These are phyloP conservation scores for Emergomyces orientalis DNA, from an alignment of 2,329 filamentous ascomycete species.

Conservation along the genomic window DNA sequence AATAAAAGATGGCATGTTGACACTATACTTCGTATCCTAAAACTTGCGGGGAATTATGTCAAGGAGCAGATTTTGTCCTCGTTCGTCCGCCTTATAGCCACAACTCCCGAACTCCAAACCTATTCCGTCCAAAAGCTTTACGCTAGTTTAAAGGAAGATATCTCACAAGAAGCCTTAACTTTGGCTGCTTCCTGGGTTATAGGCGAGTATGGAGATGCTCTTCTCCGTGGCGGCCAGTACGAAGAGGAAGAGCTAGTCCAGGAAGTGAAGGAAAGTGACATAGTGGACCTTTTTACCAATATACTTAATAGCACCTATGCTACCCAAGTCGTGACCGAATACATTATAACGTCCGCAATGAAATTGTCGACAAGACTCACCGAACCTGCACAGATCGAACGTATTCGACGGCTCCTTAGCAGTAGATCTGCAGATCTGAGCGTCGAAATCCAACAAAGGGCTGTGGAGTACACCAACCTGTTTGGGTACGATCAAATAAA, in stretches of 20 bases:
- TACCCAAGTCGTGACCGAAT: constrained; percentile 83
- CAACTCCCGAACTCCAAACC: constrained; percentile 85
- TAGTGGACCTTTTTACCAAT: constrained; percentile 83
- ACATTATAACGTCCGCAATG: constrained; percentile 89
- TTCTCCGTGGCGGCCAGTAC: constrained; percentile 82
- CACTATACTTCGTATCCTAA: constrained; percentile 89
- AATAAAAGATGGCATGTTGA: constrained; percentile 99
- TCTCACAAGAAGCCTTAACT: constrained; percentile 91
- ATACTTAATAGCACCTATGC: constrained; percentile 94
- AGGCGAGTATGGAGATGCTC: constrained; percentile 85
- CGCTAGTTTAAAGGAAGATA: constrained; percentile 81
- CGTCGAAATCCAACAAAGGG: constrained; percentile 90
- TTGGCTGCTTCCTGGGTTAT: constrained; percentile 95
- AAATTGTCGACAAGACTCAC: constrained; percentile 85
- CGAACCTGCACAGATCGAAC: constrained; percentile 76
- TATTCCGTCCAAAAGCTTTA: constrained; percentile 97
- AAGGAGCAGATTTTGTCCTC: constrained; percentile 97
- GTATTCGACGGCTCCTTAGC: constrained; percentile 68
- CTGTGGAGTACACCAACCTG: constrained; percentile 92
- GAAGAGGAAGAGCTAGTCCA: constrained; percentile 86
- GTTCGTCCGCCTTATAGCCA: constrained; percentile 90
- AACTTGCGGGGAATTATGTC: constrained; percentile 89
- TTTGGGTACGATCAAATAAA: constrained; percentile 83
- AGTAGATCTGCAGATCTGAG: constrained; percentile 77
- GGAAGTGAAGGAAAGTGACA: constrained; percentile 74